phyloP scores from a whole-genome alignment of 495 filamentous ascomycete species.

The Aspergillus haitiensis region DNA sequence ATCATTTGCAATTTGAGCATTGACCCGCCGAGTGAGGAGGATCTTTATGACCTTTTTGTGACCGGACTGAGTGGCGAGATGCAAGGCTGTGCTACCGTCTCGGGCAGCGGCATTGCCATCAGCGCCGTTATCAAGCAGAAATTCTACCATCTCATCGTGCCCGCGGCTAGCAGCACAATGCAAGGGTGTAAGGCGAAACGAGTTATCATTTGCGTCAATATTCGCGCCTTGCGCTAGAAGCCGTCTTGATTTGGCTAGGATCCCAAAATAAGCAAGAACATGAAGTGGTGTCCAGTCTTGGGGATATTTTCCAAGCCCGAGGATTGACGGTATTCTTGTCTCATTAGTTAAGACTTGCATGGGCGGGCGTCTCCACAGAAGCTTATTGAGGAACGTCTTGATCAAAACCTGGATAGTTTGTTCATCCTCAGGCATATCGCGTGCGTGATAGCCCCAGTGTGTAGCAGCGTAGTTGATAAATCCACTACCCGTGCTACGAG shows the following conservation, averaged over 20 bases:
- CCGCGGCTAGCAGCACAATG: constrained; percentile 43
- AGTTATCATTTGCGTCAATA: constrained; percentile 30
- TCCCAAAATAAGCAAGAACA: constrained; percentile 33
- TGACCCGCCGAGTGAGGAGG: constrained; percentile 21
- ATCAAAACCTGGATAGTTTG: constrained; percentile 35
- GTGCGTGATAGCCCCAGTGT: constrained; percentile 37
- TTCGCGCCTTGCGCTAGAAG: constrained; percentile 33
- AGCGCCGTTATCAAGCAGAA: constrained; percentile 33
- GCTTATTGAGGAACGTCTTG: constrained; percentile 37
- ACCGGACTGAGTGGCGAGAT: constrained; percentile 30
- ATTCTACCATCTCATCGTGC: constrained; percentile 40
- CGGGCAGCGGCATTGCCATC: constrained; percentile 26
- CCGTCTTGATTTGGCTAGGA: constrained; percentile 28
- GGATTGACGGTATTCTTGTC: constrained; percentile 21
- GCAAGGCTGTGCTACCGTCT: constrained; percentile 33
- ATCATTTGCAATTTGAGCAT: constrained; percentile 24
- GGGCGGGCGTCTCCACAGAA: constrained; percentile 36
- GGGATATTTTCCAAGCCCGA: constrained; percentile 33
- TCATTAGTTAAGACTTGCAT: constrained; percentile 13
- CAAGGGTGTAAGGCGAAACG: constrained; percentile 25
- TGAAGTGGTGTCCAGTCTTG: constrained; percentile 35
- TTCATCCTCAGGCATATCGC: constrained; percentile 33
- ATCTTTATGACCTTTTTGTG: constrained; percentile 33
- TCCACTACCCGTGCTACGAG: constrained; percentile 11
- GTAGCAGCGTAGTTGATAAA: constrained; percentile 32